phyloP scores from a whole-genome alignment of 306 rosid species.

The Geum urbanum region DNA sequence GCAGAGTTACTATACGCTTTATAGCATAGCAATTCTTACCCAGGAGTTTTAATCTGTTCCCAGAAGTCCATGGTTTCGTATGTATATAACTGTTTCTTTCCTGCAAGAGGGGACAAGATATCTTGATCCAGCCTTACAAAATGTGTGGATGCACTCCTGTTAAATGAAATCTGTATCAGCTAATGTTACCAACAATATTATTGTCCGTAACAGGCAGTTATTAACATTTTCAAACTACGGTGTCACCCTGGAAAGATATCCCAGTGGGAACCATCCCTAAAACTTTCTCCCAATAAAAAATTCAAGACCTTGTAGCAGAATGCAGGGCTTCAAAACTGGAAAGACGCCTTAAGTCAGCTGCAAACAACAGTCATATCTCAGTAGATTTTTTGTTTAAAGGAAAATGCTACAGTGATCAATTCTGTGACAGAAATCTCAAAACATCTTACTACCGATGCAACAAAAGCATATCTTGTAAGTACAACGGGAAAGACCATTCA shows the following conservation, averaged over 20 bases:
- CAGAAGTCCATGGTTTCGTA: slow-evolving; percentile 82
- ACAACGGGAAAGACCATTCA: neutral
- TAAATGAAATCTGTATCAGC: slow-evolving; percentile 6
- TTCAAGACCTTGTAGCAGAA: slow-evolving; percentile 62
- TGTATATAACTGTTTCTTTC: slow-evolving; percentile 83
- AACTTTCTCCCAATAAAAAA: too few species aligned
- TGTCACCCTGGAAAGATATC: neutral
- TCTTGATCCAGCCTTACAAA: slow-evolving; percentile 96
- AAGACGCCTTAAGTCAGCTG: slow-evolving; percentile 85
- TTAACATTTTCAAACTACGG: too few species aligned
- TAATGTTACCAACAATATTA: neutral
- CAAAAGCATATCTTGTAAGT: neutral
- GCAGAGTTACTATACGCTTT: slow-evolving; percentile 11
- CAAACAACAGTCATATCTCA: slow-evolving; percentile 28
- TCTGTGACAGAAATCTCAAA: neutral
- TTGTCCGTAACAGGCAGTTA: neutral
- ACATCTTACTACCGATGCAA: too few species aligned
- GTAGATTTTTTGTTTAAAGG: too few species aligned
- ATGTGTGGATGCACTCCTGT: slow-evolving; percentile 64
- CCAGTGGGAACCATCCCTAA: too few species aligned
- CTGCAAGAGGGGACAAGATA: slow-evolving; percentile 92
- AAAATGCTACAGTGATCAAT: too few species aligned
- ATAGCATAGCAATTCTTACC: slow-evolving; percentile 39
- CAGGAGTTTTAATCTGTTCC: slow-evolving; percentile 99
- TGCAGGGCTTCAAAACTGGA: slow-evolving; percentile 94